A percentile compares a stretch with the other conserved stretches of the same genome.
Conservation (phyloP, 768 basidiomycete species). For the Boletellus sp. region DNA sequence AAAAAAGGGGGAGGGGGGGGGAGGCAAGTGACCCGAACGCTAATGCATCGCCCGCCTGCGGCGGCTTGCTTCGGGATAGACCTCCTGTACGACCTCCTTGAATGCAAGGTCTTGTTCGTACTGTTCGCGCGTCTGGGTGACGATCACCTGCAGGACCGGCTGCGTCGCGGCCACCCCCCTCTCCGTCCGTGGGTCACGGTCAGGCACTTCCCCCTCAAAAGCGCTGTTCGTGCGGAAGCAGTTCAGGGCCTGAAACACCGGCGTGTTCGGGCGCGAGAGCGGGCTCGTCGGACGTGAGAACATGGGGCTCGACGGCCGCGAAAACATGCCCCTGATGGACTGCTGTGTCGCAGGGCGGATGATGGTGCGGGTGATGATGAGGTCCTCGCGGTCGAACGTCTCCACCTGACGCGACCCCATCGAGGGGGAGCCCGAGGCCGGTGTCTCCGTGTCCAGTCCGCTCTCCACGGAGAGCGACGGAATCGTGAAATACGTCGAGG, state of each 20-base stretch:
- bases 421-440: slow-evolving; percentile 8
- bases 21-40: not conserved
- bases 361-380: slow-evolving; percentile 35
- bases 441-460: not conserved
- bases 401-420: slow-evolving; percentile 20
- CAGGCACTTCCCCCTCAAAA: slow-evolving; percentile 31
- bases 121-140: slow-evolving; percentile 32
- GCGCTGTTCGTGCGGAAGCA: slow-evolving; percentile 30
- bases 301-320: slow-evolving; percentile 31
- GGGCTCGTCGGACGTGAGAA: slow-evolving; percentile 26
- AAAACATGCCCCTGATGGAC: slow-evolving; percentile 22
- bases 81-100: slow-evolving; percentile 26
- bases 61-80: slow-evolving; percentile 26
- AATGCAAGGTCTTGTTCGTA: slow-evolving; percentile 33
- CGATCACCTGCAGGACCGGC: slow-evolving; percentile 32
- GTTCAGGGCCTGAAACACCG: slow-evolving; percentile 27
- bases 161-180: slow-evolving; percentile 5
- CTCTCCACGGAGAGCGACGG: slow-evolving; percentile 14
- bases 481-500: slow-evolving; percentile 23
- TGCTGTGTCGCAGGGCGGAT: slow-evolving; percentile 33
- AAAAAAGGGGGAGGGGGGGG: not conserved
- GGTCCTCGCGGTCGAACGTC: slow-evolving; percentile 29
- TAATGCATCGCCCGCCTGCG: slow-evolving; percentile 12
- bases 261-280: slow-evolving; percentile 21
- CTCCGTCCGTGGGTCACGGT: slow-evolving; percentile 23